Evolutionary conservation across 1,139 yeast species (phyloP), one percentile per base, ranked within the genome.

Genomic region (Yamadazyma epiphylla): DNA sequence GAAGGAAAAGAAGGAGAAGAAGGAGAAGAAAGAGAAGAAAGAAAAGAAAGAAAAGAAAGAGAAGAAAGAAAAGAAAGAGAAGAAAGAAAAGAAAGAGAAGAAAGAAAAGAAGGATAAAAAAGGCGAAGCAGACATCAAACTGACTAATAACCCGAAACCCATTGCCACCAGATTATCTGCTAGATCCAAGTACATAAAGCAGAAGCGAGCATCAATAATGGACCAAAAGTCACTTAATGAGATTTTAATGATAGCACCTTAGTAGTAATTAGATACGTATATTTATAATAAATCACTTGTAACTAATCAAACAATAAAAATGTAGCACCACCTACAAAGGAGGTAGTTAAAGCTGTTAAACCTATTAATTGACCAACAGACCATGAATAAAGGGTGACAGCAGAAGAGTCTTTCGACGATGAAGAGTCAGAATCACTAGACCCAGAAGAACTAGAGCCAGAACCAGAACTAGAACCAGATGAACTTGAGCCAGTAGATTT

Each of bases 201-300:
- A 87, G 51, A 89, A 89, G 53, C 72, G 91, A 47, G 94, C 95
- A 5, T 88, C 96, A 2, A 88, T 89, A 0, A 76, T 83, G 80
- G 96, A 89, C 53, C 72, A 83, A 10, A 80, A 86, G 52, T 88
- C 95, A 15, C 71, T 89, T 39, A 87, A 86, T 46, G 97, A 89
- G 56, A 89, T 89, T 36, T 84, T 89, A 53, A 89, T 89, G 97
- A 77, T 86, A 28, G 66, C 84, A 36, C 71, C 62, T 39, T 67
- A 48, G 27, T 17, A 25, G 24, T 21, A 28, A 15, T 27, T 13
- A 15, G 13, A 21, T 20, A n/a, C n/a, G n/a, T n/a, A n/a, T n/a
- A n/a, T n/a, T n/a, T 17, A 17, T 17, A 17, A 10, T 7, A 17
- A 7, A 7, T 17, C 7, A 7, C 7, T 17, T 17, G 13, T 27